phyloP scores from a whole-genome alignment of 345 rosid genomes.

The Raphanus raphanistrum region DNA sequence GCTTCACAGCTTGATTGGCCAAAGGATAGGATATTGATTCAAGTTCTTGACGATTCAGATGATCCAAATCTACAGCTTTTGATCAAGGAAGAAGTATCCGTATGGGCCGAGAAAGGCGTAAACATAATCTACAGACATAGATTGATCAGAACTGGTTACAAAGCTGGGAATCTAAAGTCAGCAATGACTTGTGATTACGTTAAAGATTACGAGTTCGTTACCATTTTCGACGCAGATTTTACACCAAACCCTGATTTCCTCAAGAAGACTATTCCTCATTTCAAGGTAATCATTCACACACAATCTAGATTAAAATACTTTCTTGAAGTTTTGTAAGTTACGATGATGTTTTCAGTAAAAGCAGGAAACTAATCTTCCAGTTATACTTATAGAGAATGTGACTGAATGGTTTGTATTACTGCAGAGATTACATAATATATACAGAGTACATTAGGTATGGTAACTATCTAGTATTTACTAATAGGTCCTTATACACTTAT shows the following conservation, averaged over 20 bases:
- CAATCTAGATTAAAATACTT: neutral
- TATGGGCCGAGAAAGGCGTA: slow-evolving; percentile 70
- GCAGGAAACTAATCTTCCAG: neutral
- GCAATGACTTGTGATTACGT: slow-evolving; percentile 90
- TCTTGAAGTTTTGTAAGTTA: slow-evolving; percentile 9
- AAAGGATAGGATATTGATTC: slow-evolving; percentile 70
- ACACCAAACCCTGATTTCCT: slow-evolving; percentile 83
- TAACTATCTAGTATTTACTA: no score
- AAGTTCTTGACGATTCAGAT: slow-evolving; percentile 83
- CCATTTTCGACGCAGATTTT: slow-evolving; percentile 84
- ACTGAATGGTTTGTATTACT: no score
- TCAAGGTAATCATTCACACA: slow-evolving; percentile 50
- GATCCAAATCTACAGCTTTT: slow-evolving; percentile 62
- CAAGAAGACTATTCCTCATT: slow-evolving; percentile 74
- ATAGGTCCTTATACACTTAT: no score
- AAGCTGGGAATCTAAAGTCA: slow-evolving; percentile 88
- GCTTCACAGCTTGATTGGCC: slow-evolving; percentile 92
- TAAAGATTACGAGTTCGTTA: slow-evolving; percentile 72
- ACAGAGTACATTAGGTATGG: no score
- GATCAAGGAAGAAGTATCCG: slow-evolving; percentile 73
- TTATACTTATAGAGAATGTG: no score
- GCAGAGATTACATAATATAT: no score
- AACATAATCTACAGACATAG: slow-evolving; percentile 85
- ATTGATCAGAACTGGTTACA: slow-evolving; percentile 83
- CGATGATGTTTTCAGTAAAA: slow-evolving; percentile 18